phyloP scores from a whole-genome alignment of 169 alveolate species.

The Plasmodium relictum region DNA sequence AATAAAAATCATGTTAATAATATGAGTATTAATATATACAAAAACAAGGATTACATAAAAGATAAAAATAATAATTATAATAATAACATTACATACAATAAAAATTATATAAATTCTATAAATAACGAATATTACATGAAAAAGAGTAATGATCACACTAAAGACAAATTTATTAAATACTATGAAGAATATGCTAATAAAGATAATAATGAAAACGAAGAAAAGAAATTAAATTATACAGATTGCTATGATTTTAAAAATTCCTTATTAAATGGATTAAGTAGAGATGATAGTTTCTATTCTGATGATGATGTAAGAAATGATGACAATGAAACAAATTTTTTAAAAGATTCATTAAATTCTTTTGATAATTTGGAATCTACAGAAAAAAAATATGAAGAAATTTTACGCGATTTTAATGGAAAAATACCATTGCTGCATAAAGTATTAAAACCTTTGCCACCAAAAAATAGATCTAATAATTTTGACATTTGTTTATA shows the following conservation, averaged over 20 bases:
- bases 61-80: slow-evolving; percentile 14
- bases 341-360: slow-evolving; percentile 52
- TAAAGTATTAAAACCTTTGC: slow-evolving; percentile 69
- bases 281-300: slow-evolving; percentile 51
- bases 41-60: slow-evolving; percentile 6
- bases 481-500: slow-evolving; percentile 78
- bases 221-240: slow-evolving; percentile 72
- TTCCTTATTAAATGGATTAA: slow-evolving; percentile 47
- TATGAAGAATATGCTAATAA: slow-evolving; percentile 63
- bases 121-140: slow-evolving; percentile 39
- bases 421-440: slow-evolving; percentile 78
- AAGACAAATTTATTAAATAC: slow-evolving; percentile 67
- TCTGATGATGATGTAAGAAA: slow-evolving; percentile 55
- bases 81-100: slow-evolving; percentile 10
- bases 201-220: slow-evolving; percentile 46
- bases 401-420: slow-evolving; percentile 69
- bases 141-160: slow-evolving; percentile 21
- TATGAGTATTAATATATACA: slow-evolving; percentile 40
- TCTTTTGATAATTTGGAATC: slow-evolving; percentile 77
- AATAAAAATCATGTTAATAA: slow-evolving; percentile 13
- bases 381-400: slow-evolving; percentile 76
- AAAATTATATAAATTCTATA: slow-evolving; percentile 55
- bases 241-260: slow-evolving; percentile 77
- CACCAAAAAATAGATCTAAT: slow-evolving; percentile 71
- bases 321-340: slow-evolving; percentile 41